These are phyloP conservation scores for Leucocoprinus leucothites DNA, from an alignment of 768 basidiomycete species.

Conservation along the genomic window DNA sequence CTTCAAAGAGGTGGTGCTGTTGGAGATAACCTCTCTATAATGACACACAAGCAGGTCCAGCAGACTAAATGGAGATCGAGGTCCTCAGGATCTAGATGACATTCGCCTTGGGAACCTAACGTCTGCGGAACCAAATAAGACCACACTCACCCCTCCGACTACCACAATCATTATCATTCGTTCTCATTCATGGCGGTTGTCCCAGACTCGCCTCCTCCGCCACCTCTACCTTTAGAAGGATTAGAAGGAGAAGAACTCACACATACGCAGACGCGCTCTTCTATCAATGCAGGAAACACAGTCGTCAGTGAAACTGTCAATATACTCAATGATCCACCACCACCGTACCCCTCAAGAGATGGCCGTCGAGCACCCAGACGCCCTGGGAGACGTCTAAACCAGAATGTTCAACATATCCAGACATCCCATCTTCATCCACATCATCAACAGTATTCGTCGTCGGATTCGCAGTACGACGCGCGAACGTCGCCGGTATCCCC, in stretches of 20 bases:
- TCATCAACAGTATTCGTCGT: background rate
- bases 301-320: background rate
- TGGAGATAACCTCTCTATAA: no score
- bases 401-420: constrained; percentile 9
- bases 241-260: background rate
- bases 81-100: no score
- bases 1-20: no score
- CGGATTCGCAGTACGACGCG: constrained; percentile 18
- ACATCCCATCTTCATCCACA: constrained; percentile 17
- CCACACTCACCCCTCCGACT: background rate
- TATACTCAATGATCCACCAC: constrained; percentile 54
- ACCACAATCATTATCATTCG: background rate
- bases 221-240: background rate
- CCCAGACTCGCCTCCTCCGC: background rate
- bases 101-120: no score
- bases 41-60: no score
- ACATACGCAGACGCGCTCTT: background rate
- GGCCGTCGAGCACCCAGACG: constrained; percentile 37
- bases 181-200: background rate
- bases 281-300: background rate
- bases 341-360: constrained; percentile 59
- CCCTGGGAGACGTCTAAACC: constrained; percentile 21
- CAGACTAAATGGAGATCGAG: no score
- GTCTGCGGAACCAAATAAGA: background rate
- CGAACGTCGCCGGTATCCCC: constrained; percentile 4